phyloP scores from a whole-genome alignment of 2,329 filamentous ascomycete genomes.

The Calonectria pseudoreteaudii region DNA sequence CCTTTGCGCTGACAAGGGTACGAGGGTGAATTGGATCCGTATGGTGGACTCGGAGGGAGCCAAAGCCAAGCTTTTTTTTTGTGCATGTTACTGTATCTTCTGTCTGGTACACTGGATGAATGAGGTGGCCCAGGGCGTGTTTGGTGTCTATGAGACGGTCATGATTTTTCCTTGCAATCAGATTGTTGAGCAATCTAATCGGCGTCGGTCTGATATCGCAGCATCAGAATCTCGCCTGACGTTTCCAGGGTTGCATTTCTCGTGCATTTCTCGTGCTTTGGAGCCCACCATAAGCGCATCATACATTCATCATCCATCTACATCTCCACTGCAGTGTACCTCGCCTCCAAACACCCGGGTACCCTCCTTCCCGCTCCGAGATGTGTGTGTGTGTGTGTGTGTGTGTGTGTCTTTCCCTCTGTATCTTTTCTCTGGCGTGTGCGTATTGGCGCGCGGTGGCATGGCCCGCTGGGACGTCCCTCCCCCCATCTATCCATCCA shows the following conservation, averaged over 20 bases:
- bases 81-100: neutral
- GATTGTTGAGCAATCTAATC: neutral
- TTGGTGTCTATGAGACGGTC: slow-evolving; percentile 7
- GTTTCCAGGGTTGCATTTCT: slow-evolving; percentile 7
- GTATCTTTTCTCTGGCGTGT: neutral
- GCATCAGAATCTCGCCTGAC: neutral
- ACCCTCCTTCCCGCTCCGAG: slow-evolving; percentile 4
- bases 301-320: slow-evolving; percentile 14
- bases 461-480: neutral
- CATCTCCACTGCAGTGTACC: slow-evolving; percentile 20
- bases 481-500: neutral
- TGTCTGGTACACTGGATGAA: neutral
- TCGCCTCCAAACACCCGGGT: slow-evolving; percentile 26
- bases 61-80: slow-evolving; percentile 6
- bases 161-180: neutral
- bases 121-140: neutral
- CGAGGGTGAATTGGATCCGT: neutral
- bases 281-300: slow-evolving; percentile 15
- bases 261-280: too few species aligned
- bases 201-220: neutral
- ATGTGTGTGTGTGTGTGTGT: neutral
- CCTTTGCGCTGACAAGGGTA: neutral
- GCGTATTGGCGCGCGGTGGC: neutral
- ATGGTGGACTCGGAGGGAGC: slow-evolving; percentile 3
- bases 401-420: neutral